Evolutionary conservation across 495 filamentous ascomycete species (phyloP).

Genomic region (Trichoderma reesei): DNA sequence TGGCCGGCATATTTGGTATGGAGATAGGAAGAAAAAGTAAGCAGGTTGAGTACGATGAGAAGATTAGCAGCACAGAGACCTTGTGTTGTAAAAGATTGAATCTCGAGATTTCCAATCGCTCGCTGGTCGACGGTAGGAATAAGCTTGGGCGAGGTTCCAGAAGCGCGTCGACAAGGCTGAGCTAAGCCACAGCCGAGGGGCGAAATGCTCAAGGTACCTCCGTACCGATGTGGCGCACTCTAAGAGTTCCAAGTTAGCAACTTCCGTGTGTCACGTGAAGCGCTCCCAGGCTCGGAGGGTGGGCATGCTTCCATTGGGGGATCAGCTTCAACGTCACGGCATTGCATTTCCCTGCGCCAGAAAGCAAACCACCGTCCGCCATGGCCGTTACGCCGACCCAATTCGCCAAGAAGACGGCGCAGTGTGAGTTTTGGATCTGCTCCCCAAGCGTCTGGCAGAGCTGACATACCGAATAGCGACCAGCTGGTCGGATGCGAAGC

Average conservation of each 20-base stretch:
- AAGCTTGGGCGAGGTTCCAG: conserved; percentile 7
- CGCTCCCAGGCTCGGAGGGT: neutral
- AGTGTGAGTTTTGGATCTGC: conserved; percentile 53
- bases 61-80: no score
- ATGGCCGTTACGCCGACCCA: conserved; percentile 80
- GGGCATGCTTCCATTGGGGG: neutral
- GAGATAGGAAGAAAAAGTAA: neutral
- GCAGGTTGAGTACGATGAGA: neutral
- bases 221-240: neutral
- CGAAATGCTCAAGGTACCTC: neutral
- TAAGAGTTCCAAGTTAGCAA: neutral
- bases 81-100: no score
- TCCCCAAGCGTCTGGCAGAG: neutral
- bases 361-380: conserved; percentile 9
- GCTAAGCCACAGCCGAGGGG: conserved; percentile 6
- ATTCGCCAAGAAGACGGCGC: conserved; percentile 79
- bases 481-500: conserved; percentile 78
- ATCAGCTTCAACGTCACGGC: conserved; percentile 10
- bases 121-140: neutral
- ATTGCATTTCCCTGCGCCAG: neutral
- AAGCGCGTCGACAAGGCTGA: conserved; percentile 8
- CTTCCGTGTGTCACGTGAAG: neutral
- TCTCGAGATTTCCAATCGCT: no score
- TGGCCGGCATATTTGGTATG: conserved; percentile 63
- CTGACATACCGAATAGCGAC: conserved; percentile 44